Evolutionary conservation across 495 filamentous ascomycete genomes (phyloP), one percentile per base, ranked within the genome.

Genomic region (Penicillium antarcticum): DNA sequence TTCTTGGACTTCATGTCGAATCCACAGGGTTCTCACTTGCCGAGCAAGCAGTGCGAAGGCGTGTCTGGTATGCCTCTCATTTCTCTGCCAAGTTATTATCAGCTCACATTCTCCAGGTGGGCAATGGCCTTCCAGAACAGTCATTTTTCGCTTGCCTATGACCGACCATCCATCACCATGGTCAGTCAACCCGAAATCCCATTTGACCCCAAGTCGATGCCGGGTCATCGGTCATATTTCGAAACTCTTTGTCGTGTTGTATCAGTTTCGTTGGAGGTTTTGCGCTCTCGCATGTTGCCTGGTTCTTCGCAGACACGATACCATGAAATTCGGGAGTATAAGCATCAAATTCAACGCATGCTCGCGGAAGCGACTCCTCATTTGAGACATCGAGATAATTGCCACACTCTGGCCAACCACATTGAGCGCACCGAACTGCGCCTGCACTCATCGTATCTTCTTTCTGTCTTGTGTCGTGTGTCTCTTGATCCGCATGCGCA

Each of bases 51-150:
- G 48, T 64, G n/a, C 63, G 74, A 38, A 57, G 69, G 36, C 62
- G 71, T 42, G 58, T 74, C 17, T 78, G 75, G 73, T 75, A 65
- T 49, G 72, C 29, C 44, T 29, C 17, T 26, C 8, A 3, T 11
- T 23, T 42, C 6, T 37, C 29, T 35, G 43, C 18, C 4, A 33
- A 17, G 26, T 23, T 11, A 42, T 36, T 11, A 32, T 12, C 16
- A 3, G 40, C 51, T 67, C 4, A 64, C 40, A 24, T 38, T 32
- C 26, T 14, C 14, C 26, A 74, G 71, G 73, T 85, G 81, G 81
- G 68, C 78, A 12, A 74, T 85, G 62, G 71, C 81, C 5, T 85
- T 82, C 66, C 81, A 84, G 51, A 82, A 85, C 50, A 80, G 77
- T 46, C 73, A 84, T 42, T 75, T 85, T 35, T 83, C 79, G 5